Conservation (phyloP, 371 early-diverging fungal genomes). For the Mortierella sp. region DNA sequence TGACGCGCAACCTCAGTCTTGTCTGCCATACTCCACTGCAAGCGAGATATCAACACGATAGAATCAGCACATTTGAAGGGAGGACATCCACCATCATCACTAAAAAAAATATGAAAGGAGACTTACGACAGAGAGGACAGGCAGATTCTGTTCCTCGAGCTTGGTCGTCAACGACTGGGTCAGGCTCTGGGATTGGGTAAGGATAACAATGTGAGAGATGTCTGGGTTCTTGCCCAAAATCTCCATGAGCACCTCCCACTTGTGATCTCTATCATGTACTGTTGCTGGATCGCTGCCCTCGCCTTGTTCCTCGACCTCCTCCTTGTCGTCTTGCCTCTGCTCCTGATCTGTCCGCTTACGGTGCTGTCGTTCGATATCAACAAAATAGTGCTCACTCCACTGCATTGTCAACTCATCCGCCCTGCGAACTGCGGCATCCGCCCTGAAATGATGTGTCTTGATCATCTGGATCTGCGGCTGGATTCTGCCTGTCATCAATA, state of each 20-base stretch:
- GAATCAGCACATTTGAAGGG: neutral
- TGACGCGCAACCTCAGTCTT: conserved; percentile 36
- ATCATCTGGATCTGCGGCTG: conserved; percentile 24
- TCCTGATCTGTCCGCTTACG: neutral
- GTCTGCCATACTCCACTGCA: conserved; percentile 53
- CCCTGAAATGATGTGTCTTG: conserved; percentile 29
- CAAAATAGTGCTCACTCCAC: conserved; percentile 47
- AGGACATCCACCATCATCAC: too few relatives aligned
- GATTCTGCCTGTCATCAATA: conserved; percentile 44
- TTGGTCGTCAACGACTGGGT: conserved; percentile 31
- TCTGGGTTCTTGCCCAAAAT: conserved; percentile 36
- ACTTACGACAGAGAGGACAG: conserved; percentile 46
- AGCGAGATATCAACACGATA: neutral
- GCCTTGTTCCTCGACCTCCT: neutral
- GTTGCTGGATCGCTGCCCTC: neutral
- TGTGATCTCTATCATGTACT: conserved; percentile 7
- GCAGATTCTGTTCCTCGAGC: conserved; percentile 24
- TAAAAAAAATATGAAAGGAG: conserved; percentile 1
- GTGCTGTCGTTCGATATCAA: conserved; percentile 8
- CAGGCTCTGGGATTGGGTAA: conserved; percentile 42
- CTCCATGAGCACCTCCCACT: conserved; percentile 37
- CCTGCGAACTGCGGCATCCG: conserved; percentile 29
- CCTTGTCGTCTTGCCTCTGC: neutral
- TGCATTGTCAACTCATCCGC: conserved; percentile 51
- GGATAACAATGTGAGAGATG: conserved; percentile 41